phyloP scores from a whole-genome alignment of 2,329 filamentous ascomycete genomes.

The Epichloe scottii region DNA sequence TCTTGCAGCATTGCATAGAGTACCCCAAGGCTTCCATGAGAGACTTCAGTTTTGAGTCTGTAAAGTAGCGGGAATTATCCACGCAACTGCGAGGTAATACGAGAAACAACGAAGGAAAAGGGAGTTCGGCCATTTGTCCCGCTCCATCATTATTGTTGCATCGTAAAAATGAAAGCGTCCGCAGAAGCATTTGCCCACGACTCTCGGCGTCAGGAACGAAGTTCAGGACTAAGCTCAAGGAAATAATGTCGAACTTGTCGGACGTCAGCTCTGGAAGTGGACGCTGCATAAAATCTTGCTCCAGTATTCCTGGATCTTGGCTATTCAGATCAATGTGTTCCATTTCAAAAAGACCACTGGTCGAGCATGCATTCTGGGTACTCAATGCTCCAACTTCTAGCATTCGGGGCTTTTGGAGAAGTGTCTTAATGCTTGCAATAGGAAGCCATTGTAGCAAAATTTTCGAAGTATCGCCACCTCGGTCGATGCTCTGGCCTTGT shows the following conservation, averaged over 20 bases:
- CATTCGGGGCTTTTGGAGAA: conserved; percentile 39
- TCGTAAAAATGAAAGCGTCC: conserved; percentile 59
- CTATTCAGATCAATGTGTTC: conserved; percentile 84
- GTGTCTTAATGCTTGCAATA: conserved; percentile 14
- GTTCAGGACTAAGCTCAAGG: conserved; percentile 84
- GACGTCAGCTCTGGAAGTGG: conserved; percentile 51
- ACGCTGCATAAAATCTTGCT: conserved; percentile 90
- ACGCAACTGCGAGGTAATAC: conserved; percentile 84
- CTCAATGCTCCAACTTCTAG: conserved; percentile 86
- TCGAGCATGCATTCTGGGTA: conserved; percentile 72
- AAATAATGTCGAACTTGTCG: conserved; percentile 77
- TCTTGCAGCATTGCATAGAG: conserved; percentile 49
- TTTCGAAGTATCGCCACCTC: conserved; percentile 55
- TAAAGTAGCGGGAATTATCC: conserved; percentile 80
- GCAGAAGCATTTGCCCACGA: conserved; percentile 74
- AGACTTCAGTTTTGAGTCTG: conserved; percentile 50
- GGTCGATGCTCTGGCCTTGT: conserved; percentile 52
- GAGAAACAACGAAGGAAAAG: conserved; percentile 66
- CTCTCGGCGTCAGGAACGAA: conserved; percentile 69
- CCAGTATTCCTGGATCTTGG: conserved; percentile 64
- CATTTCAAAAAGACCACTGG: conserved; percentile 56
- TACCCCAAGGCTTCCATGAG: conserved; percentile 77
- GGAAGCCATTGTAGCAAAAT: conserved; percentile 52
- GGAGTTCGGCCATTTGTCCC: conserved; percentile 14
- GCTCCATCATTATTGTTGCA: neutral